Conservation (phyloP, 2,329 filamentous ascomycete genomes). For the Didymella keratinophila region DNA sequence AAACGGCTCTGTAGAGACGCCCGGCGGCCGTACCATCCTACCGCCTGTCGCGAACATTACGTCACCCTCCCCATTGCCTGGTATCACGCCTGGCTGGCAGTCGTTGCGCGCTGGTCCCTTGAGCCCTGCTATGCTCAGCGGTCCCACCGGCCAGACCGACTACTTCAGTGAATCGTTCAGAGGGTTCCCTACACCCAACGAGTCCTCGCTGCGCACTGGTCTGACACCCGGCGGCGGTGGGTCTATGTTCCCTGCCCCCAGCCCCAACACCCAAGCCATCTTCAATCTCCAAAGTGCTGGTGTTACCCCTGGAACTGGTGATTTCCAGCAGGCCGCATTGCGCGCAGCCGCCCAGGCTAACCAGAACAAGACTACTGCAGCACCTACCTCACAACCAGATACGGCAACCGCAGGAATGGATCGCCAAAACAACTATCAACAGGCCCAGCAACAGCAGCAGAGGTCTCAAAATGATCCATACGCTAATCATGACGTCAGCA, state of each 20-base stretch:
- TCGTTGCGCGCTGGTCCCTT: constrained; percentile 90
- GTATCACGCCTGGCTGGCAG: constrained; percentile 81
- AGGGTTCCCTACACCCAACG: constrained; percentile 93
- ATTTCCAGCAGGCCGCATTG: constrained; percentile 93
- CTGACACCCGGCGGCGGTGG: constrained; percentile 93
- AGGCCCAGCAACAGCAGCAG: constrained; percentile 50
- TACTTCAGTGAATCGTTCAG: constrained; percentile 89
- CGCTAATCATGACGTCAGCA: constrained; percentile 87
- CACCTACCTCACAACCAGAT: constrained; percentile 56
- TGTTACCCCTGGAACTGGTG: constrained; percentile 86
- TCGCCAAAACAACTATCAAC: constrained; percentile 63
- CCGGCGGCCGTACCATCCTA: constrained; percentile 74
- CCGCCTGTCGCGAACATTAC: constrained; percentile 91
- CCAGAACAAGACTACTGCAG: constrained; percentile 53
- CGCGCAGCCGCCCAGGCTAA: constrained; percentile 69
- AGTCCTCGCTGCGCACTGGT: constrained; percentile 90
- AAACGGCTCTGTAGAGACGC: constrained; percentile 69
- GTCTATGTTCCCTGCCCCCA: constrained; percentile 95
- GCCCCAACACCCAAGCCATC: constrained; percentile 83
- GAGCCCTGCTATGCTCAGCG: constrained; percentile 96
- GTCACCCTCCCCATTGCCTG: constrained; percentile 81
- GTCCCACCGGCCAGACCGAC: constrained; percentile 73
- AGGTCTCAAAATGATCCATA: constrained; percentile 68
- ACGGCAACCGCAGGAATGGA: constrained; percentile 56
- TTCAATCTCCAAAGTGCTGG: constrained; percentile 82